A percentile compares a stretch with the other conserved stretches of the same genome.
These are phyloP conservation scores for Trichothecium sympodiale DNA, from an alignment of 2,329 filamentous ascomycete genomes.

Conservation along the genomic window DNA sequence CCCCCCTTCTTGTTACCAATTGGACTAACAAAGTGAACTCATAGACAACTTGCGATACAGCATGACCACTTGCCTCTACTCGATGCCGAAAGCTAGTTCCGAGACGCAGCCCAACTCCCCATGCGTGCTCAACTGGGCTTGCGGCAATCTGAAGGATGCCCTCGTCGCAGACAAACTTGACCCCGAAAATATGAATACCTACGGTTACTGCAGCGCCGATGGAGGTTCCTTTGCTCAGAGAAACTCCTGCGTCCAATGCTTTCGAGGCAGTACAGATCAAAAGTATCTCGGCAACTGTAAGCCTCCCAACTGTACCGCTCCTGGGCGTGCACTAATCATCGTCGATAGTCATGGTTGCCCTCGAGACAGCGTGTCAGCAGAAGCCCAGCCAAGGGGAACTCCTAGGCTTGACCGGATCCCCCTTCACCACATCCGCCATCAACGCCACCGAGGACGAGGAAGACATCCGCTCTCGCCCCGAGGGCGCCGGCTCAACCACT, in stretches of 20 bases:
- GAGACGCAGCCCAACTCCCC: slow-evolving; percentile 21
- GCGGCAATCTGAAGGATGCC: slow-evolving; percentile 25
- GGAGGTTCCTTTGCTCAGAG: slow-evolving; percentile 18
- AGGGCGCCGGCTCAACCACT: slow-evolving; percentile 14
- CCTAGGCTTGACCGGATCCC: slow-evolving; percentile 28
- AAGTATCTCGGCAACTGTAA: slow-evolving; percentile 38
- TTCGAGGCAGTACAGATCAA: slow-evolving; percentile 27
- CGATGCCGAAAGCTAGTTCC: slow-evolving; percentile 15
- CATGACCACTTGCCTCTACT: slow-evolving; percentile 34
- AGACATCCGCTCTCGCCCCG: slow-evolving; percentile 14
- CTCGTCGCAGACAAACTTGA: slow-evolving; percentile 21
- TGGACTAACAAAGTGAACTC: too few species aligned
- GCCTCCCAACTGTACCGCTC: slow-evolving; percentile 8
- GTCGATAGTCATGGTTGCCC: slow-evolving; percentile 31
- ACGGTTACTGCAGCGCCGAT: slow-evolving; percentile 30
- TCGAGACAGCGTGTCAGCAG: slow-evolving; percentile 37
- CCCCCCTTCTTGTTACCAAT: neutral
- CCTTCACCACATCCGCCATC: slow-evolving; percentile 26
- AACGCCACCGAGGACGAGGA: slow-evolving; percentile 26
- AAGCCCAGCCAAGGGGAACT: slow-evolving; percentile 23
- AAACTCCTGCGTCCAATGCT: slow-evolving; percentile 27
- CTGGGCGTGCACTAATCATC: slow-evolving; percentile 6
- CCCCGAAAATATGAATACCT: slow-evolving; percentile 13
- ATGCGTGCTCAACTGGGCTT: slow-evolving; percentile 30
- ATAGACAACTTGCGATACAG: slow-evolving; percentile 39